Base-by-base conservation (phyloP, 768 basidiomycete genomes). In the Suillus weaverae region DNA sequence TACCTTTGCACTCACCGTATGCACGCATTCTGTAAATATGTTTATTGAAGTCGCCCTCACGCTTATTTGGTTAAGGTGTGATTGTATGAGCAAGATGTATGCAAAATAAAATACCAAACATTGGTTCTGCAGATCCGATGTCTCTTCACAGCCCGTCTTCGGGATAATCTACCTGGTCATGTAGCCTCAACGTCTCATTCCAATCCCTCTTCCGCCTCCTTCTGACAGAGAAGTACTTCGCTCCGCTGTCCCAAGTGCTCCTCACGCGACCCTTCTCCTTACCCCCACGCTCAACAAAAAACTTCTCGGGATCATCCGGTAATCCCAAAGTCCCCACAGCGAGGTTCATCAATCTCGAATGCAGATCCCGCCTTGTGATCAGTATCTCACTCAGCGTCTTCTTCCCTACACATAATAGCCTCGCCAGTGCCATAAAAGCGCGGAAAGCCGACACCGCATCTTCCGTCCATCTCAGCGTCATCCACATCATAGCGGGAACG, bases 391-490 rank as follows among this genome's bases (percentile, higher is more conserved):
- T 79, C 62, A 95, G 75, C 4, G 84, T 84, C 4, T 78, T 70
- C 55, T 84, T 83, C 8, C 90, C 89, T 26, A 91, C 84, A 50
- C 81, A 74, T 13, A 95, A 75, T 9, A 95, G 79, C 16, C 88
- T 84, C 7, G 79, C 68, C 16, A 95, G 83, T 2, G 88, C 80
- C 0, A 81, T 77, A 66, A 89, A 85, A 4, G 94, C 94, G 50
- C 94, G 87, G 71, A 90, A 88, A 5, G 92, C 86, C 0, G 92
- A 85, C 4, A 93, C 81, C 1, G 89, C 87, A 68, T 95, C 94
- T 72, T 96, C 94, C 46, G 92, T 80, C 92, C 93, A 95, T 60
- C 94, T 86, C 65, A 96, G 80, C 20, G 90, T 85, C 80, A 95
- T 88, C 94, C 94, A 96, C 94, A 95, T 94, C 68, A 89, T 70